A percentile compares a stretch with the other conserved stretches of the same genome.
These are phyloP conservation scores for Eucalyptus regnans DNA, from an alignment of 345 rosid species.

Conservation along the genomic window DNA sequence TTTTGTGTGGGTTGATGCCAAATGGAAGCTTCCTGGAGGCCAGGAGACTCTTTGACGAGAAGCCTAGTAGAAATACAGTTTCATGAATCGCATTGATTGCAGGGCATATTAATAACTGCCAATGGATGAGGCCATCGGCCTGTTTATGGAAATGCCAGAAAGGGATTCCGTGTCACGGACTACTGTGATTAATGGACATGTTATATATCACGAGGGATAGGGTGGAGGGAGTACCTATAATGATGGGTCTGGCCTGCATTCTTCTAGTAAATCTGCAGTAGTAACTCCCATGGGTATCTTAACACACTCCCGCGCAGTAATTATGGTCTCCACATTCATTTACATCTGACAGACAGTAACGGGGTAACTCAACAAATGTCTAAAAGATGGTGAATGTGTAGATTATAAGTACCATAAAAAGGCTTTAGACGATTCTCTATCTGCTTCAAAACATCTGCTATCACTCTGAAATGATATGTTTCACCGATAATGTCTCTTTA, in stretches of 20 bases:
- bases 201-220: not conserved
- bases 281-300: too few species aligned
- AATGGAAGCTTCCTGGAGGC: conserved; percentile 7
- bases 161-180: conserved; percentile 25
- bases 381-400: not conserved
- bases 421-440: not conserved
- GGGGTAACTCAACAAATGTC: conserved; percentile 5
- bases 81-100: conserved; percentile 29
- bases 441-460: not conserved
- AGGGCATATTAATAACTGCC: conserved; percentile 6
- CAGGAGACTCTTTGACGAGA: conserved; percentile 14
- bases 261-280: too few species aligned
- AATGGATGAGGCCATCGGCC: conserved; percentile 20
- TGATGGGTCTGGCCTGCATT: too few species aligned
- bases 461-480: not conserved
- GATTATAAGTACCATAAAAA: not conserved
- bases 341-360: conserved; percentile 15
- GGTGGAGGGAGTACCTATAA: too few species aligned
- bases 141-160: conserved; percentile 24
- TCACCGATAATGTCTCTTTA: not conserved
- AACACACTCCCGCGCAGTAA: not conserved
- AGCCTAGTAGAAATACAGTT: conserved; percentile 17
- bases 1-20: conserved; percentile 12
- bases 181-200: conserved; percentile 24
- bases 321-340: conserved; percentile 11